Base-by-base conservation (phyloP, 2,329 filamentous ascomycete species). In the Dothiorella sarmentorum region DNA sequence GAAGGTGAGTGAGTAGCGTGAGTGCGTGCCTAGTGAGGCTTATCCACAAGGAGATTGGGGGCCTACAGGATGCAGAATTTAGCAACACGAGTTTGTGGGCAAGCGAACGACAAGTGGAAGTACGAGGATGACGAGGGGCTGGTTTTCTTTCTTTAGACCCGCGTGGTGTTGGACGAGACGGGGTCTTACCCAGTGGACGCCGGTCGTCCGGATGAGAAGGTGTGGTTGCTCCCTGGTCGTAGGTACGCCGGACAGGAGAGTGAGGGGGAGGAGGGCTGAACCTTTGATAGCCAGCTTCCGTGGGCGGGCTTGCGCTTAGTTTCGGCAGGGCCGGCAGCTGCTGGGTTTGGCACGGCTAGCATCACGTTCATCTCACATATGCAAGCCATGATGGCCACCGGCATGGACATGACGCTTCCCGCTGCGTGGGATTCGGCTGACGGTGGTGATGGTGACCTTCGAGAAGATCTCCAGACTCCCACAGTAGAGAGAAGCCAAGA, bases 61-160 rank as follows among this genome's bases (percentile, higher is more conserved):
- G 43, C 4, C 26, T 49, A 27, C 17, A 15, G 20, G 47, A 27
- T 52, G 31, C 31, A 52, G 47, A 38, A 27, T 52, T 53, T 53
- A 53, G 49, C 22, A 53, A 53, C 49, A 53, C 35, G 49, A 31
- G 31, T 26, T 26, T n/a, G n/a, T n/a, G n/a, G n/a, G n/a, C n/a
- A n/a, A n/a, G n/a, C n/a, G n/a, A n/a, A n/a, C n/a, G n/a, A n/a
- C n/a, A n/a, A n/a, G n/a, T n/a, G n/a, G n/a, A n/a, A n/a, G n/a
- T n/a, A n/a, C n/a, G n/a, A n/a, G n/a, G n/a, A n/a, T n/a, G n/a
- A n/a, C n/a, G n/a, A n/a, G n/a, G n/a, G n/a, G n/a, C n/a, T n/a
- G n/a, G n/a, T 31, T 31, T 31, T 26, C 11, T 43, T 43, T 20
- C 22, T 43, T 43, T 26, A 11, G n/a, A 6, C 37, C 5, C 18